Percentiles rank a stretch among this genome's conserved stretches.
Evolutionary conservation across 345 rosid species (phyloP).

Genomic region (Cardamine resedifolia): DNA sequence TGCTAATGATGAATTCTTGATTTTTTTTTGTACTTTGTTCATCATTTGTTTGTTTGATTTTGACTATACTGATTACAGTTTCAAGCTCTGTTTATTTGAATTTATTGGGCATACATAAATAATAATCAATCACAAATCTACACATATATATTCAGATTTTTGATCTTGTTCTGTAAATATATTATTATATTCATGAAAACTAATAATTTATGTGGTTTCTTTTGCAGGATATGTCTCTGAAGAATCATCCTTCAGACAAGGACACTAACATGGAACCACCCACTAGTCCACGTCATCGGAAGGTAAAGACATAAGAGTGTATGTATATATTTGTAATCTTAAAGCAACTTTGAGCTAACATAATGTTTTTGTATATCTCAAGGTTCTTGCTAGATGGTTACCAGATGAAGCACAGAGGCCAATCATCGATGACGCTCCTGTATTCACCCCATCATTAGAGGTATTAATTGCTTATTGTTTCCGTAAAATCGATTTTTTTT

Average conservation of each 20-base stretch:
- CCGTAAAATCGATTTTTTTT: background rate
- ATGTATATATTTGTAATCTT: background rate
- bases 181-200: background rate
- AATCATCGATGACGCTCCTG: constrained; percentile 74
- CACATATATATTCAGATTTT: background rate
- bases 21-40: background rate
- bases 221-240: constrained; percentile 29
- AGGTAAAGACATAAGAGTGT: constrained; percentile 14
- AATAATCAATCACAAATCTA: constrained; percentile 9
- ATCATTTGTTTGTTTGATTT: constrained; percentile 19
- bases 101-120: background rate
- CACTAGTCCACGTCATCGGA: constrained; percentile 41
- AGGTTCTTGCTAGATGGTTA: constrained; percentile 82
- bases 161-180: background rate
- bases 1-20: background rate
- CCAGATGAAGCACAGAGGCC: constrained; percentile 74
- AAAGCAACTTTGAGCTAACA: constrained; percentile 15
- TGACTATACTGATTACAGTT: background rate
- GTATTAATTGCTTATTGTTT: constrained; percentile 40
- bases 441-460: constrained; percentile 76
- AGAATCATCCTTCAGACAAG: constrained; percentile 27
- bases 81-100: background rate
- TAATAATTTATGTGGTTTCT: background rate
- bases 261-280: constrained; percentile 37
- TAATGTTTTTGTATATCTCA: constrained; percentile 31